phyloP scores from a whole-genome alignment of 1,139 yeast genomes.

The Protomyces macrosporus region DNA sequence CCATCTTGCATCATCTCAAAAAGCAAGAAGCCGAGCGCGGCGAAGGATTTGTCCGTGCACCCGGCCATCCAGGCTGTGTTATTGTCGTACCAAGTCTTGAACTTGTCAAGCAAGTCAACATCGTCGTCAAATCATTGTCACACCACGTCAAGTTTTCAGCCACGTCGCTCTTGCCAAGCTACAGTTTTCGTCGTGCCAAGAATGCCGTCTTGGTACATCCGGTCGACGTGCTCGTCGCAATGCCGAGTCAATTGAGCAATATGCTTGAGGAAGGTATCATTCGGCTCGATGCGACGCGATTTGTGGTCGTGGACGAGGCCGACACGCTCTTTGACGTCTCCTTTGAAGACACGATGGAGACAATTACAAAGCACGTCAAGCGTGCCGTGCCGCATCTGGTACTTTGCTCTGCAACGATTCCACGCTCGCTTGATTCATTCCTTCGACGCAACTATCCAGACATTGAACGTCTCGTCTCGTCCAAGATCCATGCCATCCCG shows the following conservation, averaged over 20 bases:
- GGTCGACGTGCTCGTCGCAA: constrained; percentile 73
- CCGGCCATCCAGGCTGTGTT: constrained; percentile 51
- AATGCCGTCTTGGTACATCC: constrained; percentile 38
- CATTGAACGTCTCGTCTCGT: constrained; percentile 66
- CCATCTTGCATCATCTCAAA: constrained; percentile 63
- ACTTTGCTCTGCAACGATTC: constrained; percentile 87
- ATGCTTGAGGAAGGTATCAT: constrained; percentile 25
- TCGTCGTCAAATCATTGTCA: constrained; percentile 57
- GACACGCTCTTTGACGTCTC: constrained; percentile 86
- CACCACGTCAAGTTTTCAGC: constrained; percentile 37
- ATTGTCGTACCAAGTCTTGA: constrained; percentile 85
- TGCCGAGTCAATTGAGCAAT: constrained; percentile 49
- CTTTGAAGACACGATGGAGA: constrained; percentile 64
- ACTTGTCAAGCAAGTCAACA: constrained; percentile 70
- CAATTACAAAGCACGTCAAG: constrained; percentile 48
- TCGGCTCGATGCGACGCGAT: constrained; percentile 39
- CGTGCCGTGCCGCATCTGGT: constrained; percentile 56
- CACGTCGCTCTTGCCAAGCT: constrained; percentile 34
- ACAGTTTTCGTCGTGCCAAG: constrained; percentile 23
- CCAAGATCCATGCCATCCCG: constrained; percentile 77
- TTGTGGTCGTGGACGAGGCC: constrained; percentile 86
- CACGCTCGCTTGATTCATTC: constrained; percentile 65
- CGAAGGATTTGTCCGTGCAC: constrained; percentile 28
- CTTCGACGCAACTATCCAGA: constrained; percentile 60
- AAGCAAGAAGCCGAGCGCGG: constrained; percentile 30